phyloP scores from a whole-genome alignment of 2,329 filamentous ascomycete genomes.

The Cytospora chrysosperma region DNA sequence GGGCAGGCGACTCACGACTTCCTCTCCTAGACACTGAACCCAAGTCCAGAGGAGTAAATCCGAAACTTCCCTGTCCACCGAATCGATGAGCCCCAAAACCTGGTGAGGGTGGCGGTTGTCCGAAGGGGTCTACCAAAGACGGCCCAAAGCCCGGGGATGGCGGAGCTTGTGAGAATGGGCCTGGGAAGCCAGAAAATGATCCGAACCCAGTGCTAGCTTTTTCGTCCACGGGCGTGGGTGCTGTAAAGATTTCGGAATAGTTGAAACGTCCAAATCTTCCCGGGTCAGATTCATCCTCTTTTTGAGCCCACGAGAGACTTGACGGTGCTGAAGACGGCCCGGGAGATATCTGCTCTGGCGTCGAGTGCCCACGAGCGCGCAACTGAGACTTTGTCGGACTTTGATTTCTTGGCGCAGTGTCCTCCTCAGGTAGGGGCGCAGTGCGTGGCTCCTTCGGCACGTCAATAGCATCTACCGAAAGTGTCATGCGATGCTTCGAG shows the following conservation, averaged over 20 bases:
- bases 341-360: conserved; percentile 52
- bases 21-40: conserved; percentile 12
- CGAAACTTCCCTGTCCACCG: conserved; percentile 39
- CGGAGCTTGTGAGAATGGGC: conserved; percentile 25
- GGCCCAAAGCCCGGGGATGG: conserved; percentile 31
- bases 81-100: conserved; percentile 44
- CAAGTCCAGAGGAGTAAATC: conserved; percentile 30
- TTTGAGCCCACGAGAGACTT: conserved; percentile 58
- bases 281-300: conserved; percentile 44
- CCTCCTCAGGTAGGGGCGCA: conserved; percentile 58
- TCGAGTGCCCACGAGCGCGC: conserved; percentile 54
- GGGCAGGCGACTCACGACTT: conserved; percentile 5
- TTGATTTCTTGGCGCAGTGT: conserved; percentile 41
- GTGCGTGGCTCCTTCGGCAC: conserved; percentile 58
- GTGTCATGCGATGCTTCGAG: conserved; percentile 58
- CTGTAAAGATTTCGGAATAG: conserved; percentile 33
- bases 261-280: conserved; percentile 43
- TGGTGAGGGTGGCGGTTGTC: conserved; percentile 45
- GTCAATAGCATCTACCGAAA: conserved; percentile 59
- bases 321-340: conserved; percentile 68
- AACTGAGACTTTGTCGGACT: conserved; percentile 45
- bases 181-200: conserved; percentile 22
- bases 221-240: conserved; percentile 39
- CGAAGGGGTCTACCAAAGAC: conserved; percentile 18
- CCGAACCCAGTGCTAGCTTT: conserved; percentile 31